Evolutionary conservation across 1,284 basidiomycete species (phyloP), one percentile per base, ranked within the genome.

Genomic region (Phaffia rhodozyma): DNA sequence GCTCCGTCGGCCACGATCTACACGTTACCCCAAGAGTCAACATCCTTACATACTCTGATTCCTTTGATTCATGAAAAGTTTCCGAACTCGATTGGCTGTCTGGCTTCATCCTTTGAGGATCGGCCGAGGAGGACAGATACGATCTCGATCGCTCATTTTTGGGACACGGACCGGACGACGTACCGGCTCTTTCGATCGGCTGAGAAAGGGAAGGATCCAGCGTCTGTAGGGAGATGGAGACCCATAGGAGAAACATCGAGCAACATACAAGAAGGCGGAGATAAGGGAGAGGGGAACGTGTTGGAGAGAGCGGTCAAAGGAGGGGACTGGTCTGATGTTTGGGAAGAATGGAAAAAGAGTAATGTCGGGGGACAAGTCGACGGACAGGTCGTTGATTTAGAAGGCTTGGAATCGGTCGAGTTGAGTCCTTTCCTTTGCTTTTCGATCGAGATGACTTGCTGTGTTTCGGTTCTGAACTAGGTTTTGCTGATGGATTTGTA

Each of bases 281-380:
- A 7, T 11, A 43, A 16, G 13, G 16, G 38, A 43, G 38, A 18
- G 38, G 23, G 32, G 25, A 21, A 18, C 34, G 57, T n/a, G 7
- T 53, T 49, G 32, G 20, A 29, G 29, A 16, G 4, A 27, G 62
- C 62, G 1, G 25, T 58, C 30, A 27, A 48, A 9, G 32, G 25
- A 18, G 62, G 62, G 21, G 62, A 63, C 23, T 63, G 62, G 62
- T 47, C 50, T 16, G n/a, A 16, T 4, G 29, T 63, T 4, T 63
- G 62, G 62, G 25, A 54, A 25, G 32, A n/a, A 7, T 25, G 54
- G 21, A 34, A 18, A 4, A 29, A 11, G 20, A 20, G 32, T 6
- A 20, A 32, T 23, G 4, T 29, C 13, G 21, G 51, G 27, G 27
- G 23, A 5, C 49, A 21, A 25, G 5, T 18, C 47, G n/a, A 27